These are phyloP conservation scores for Friedmanniomyces simplex DNA, from an alignment of 495 filamentous ascomycete genomes.

Conservation along the genomic window DNA sequence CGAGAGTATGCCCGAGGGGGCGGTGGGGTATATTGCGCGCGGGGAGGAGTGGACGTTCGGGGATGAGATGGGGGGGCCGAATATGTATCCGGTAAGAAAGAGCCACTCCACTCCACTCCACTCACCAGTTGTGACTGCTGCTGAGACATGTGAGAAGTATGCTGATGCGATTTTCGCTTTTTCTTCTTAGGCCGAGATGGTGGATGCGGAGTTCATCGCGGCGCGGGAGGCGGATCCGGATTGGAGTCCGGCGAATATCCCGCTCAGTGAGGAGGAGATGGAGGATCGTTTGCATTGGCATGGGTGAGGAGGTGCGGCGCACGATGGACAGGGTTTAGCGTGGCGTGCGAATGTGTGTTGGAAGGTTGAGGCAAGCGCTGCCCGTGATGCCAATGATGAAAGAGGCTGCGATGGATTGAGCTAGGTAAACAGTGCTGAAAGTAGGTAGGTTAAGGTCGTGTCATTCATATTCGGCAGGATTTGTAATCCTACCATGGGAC, in stretches of 20 bases:
- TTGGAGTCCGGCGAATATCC: not conserved
- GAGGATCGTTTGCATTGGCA: not conserved
- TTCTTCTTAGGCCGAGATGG: not conserved
- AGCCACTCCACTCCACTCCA: no score
- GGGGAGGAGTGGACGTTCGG: not conserved
- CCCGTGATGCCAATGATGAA: not conserved
- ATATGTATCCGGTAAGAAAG: not conserved
- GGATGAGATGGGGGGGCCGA: not conserved
- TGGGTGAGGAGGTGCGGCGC: not conserved
- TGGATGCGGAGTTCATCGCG: not conserved
- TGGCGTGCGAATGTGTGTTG: not conserved
- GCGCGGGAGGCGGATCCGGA: constrained; percentile 1
- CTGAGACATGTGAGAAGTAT: not conserved
- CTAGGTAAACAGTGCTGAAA: no score
- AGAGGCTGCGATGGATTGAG: no score
- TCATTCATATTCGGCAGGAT: not conserved
- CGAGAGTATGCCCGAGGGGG: not conserved
- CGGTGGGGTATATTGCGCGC: not conserved
- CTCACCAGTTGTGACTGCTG: not conserved
- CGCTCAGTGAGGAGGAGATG: not conserved
- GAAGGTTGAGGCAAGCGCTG: not conserved
- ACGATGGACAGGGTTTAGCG: no score
- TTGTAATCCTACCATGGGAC: not conserved
- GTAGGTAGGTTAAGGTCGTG: no score
- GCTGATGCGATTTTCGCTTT: not conserved